These are phyloP conservation scores for Exophiala aquamarina DNA, from an alignment of 2,329 filamentous ascomycete genomes.

Conservation along the genomic window DNA sequence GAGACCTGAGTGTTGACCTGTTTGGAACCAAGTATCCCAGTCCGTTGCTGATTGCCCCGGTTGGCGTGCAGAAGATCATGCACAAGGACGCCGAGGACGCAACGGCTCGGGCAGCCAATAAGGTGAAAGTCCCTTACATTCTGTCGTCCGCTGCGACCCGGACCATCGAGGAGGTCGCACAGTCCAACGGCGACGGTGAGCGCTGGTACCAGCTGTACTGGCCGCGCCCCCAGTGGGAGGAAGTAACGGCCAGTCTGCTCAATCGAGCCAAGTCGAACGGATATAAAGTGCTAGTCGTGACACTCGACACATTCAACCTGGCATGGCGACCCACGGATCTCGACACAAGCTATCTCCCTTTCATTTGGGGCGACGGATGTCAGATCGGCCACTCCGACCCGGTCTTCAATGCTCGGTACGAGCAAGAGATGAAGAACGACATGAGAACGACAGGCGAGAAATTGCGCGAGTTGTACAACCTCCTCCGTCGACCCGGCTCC, in stretches of 20 bases:
- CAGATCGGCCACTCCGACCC: constrained; percentile 65
- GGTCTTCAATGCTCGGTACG: constrained; percentile 59
- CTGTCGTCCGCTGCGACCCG: constrained; percentile 63
- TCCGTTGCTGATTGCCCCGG: constrained; percentile 64
- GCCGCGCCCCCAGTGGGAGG: constrained; percentile 58
- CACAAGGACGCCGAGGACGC: constrained; percentile 64
- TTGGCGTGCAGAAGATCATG: constrained; percentile 68
- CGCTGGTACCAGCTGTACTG: constrained; percentile 77
- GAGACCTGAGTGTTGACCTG: constrained; percentile 49
- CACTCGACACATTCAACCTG: constrained; percentile 68
- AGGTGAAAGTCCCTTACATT: constrained; percentile 63
- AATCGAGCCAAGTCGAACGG: constrained; percentile 59
- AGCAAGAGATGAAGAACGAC: constrained; percentile 49
- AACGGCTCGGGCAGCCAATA: constrained; percentile 59
- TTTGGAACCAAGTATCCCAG: constrained; percentile 50
- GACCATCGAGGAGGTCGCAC: constrained; percentile 65
- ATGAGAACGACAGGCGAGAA: constrained; percentile 39
- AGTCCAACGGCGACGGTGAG: constrained; percentile 51
- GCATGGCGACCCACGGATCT: constrained; percentile 68
- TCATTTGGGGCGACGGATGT: constrained; percentile 49
- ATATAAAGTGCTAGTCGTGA: constrained; percentile 67
- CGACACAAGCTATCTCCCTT: constrained; percentile 54
- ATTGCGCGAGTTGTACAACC: constrained; percentile 21
- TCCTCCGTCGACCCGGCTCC: constrained; percentile 25
- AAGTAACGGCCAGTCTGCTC: constrained; percentile 64